Evolutionary conservation across 768 basidiomycete species (phyloP), one percentile per base, ranked within the genome.

Genomic region (Leccinum truebloodii): DNA sequence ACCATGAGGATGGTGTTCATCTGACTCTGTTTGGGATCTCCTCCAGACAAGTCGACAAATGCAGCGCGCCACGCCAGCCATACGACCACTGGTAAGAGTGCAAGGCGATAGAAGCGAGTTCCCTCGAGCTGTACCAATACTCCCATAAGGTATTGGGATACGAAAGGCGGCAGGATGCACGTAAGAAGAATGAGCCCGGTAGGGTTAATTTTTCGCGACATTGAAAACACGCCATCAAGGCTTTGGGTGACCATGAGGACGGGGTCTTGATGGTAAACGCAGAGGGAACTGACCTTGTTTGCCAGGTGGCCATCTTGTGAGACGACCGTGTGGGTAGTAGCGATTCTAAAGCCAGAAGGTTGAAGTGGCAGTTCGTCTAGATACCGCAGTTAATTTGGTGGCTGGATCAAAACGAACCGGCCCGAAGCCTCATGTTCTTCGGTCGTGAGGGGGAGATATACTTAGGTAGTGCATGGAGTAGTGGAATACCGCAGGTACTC

Each of bases 71-170:
- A 84, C 16, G 79, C 70, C 0, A 73, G 61, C 74, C 77, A 81
- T 12, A 83, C 55, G 5, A 79, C 73, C 46, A 83, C 57, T 3
- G 84, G 83, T 4, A 86, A 70, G 9, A 86, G 57, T 3, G 81
- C 80, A 52, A 84, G 58, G 22, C 86, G 82, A 58, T 81, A 68
- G 4, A 68, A 59, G 2, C 54, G 59, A 4, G 61, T 79, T 69
- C 14, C 83, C 80, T 56, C 75, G 69, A 80, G 69, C 35, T 83
- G 74, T 14, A 86, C 83, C 39, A 87, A 77, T 22, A 84, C 71
- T 10, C 82, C 85, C 52, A 82, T 80, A 32, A 70, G 63, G 73
- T 82, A 84, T 66, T 85, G 85, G 59, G 73, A 74, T 10, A 79
- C 59, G 0, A 84, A 51, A 9, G 80, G 74, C 5, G 81, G 83